These are phyloP conservation scores for Zopfochytrium polystomum DNA, from an alignment of 371 early-diverging fungal species.

Conservation along the genomic window DNA sequence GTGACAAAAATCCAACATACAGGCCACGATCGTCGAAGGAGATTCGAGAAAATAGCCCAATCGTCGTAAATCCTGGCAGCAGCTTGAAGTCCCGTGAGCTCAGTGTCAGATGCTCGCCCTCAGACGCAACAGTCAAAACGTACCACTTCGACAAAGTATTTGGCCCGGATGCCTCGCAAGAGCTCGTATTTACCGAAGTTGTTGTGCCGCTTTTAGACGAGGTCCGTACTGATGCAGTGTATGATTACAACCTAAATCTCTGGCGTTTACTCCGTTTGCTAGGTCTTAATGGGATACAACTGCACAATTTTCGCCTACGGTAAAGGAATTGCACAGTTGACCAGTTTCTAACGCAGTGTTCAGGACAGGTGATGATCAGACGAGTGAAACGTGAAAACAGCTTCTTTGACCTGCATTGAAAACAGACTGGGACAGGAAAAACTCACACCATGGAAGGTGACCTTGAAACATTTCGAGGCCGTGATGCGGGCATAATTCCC, in stretches of 20 bases:
- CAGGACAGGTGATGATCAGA: too few relatives aligned
- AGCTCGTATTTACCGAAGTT: slow-evolving; percentile 76
- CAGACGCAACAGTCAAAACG: slow-evolving; percentile 51
- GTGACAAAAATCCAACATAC: neutral
- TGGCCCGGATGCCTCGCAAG: slow-evolving; percentile 78
- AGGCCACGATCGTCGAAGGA: slow-evolving; percentile 46
- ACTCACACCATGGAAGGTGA: slow-evolving; percentile 96
- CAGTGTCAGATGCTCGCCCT: slow-evolving; percentile 24
- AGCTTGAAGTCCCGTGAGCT: slow-evolving; percentile 31
- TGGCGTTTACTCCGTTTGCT: neutral
- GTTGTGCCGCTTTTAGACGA: slow-evolving; percentile 83
- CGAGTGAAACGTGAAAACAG: too few relatives aligned
- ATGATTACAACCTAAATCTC: neutral
- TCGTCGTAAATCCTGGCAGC: slow-evolving; percentile 30
- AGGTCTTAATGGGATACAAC: slow-evolving; percentile 68
- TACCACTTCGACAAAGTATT: slow-evolving; percentile 93
- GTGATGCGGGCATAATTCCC: slow-evolving; percentile 84
- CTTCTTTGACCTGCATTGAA: too few relatives aligned
- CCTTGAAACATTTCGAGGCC: slow-evolving; percentile 43
- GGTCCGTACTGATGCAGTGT: slow-evolving; percentile 39
- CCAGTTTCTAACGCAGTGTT: too few relatives aligned
- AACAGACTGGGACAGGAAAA: slow-evolving; percentile 95
- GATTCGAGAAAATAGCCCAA: slow-evolving; percentile 44
- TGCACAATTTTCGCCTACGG: slow-evolving; percentile 96
- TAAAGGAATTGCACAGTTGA: too few relatives aligned